These are phyloP conservation scores for Daldinia eschscholtzii DNA, from an alignment of 2,329 filamentous ascomycete species.

Conservation along the genomic window DNA sequence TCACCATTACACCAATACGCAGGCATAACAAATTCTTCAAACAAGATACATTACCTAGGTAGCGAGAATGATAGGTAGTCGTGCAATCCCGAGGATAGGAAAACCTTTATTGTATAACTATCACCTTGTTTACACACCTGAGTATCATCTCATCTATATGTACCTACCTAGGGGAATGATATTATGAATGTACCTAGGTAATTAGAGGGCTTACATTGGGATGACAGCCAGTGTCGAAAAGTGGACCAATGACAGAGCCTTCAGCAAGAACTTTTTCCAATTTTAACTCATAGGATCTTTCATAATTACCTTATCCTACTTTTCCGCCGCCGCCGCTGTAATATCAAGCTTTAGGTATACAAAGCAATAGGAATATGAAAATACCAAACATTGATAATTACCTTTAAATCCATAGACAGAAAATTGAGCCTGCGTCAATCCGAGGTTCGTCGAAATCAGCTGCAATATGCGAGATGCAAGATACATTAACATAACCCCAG, in stretches of 20 bases:
- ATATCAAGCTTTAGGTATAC: constrained; percentile 3
- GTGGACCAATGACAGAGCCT: neutral
- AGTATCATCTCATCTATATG: neutral
- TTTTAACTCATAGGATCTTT: constrained; percentile 12
- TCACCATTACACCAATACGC: constrained; percentile 17
- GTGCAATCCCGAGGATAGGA: neutral
- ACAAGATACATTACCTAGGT: neutral
- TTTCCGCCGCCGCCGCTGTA: neutral
- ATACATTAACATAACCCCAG: neutral
- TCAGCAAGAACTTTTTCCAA: constrained; percentile 7
- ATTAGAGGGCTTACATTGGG: neutral
- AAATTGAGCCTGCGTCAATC: neutral
- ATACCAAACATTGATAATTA: neutral
- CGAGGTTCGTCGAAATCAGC: constrained; percentile 4
- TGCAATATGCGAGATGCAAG: constrained; percentile 12
- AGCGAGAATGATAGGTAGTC: neutral
- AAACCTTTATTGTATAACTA: neutral
- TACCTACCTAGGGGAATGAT: neutral
- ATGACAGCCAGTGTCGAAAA: neutral
- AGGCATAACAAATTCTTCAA: neutral
- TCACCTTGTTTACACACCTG: too few relatives aligned
- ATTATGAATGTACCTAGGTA: too few relatives aligned
- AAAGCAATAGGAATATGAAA: neutral
- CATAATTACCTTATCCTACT: neutral
- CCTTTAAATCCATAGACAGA: neutral